phyloP scores from a whole-genome alignment of 257 asterid species.

The Prunella vulgaris region DNA sequence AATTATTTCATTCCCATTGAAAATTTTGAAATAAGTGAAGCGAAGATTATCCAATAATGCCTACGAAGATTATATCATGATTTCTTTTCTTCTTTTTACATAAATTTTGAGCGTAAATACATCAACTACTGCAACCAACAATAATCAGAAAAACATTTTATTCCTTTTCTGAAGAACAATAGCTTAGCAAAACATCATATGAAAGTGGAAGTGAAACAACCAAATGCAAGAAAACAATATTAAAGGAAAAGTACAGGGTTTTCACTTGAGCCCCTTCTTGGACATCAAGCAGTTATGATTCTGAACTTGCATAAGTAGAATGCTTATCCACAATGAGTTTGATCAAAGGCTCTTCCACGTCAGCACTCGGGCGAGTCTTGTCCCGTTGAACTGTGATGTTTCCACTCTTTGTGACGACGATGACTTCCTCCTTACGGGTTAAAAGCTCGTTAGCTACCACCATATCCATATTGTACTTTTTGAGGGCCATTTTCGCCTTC shows the following conservation, averaged over 20 bases:
- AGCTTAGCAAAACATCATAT: not conserved
- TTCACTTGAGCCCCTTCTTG: not conserved
- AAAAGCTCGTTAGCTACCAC: conserved; percentile 94
- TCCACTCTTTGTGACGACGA: conserved; percentile 54
- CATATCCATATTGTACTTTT: conserved; percentile 72
- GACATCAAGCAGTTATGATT: conserved; percentile 11
- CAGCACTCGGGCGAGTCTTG: conserved; percentile 42
- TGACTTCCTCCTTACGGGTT: conserved; percentile 87
- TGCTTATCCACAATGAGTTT: conserved; percentile 60
- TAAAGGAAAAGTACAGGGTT: not conserved
- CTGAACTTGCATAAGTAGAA: conserved; percentile 41
- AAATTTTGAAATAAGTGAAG: no score
- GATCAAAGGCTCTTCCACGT: conserved; percentile 72
- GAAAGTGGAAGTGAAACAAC: not conserved
- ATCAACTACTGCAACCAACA: not conserved
- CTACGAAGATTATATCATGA: no score
- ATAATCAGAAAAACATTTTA: not conserved
- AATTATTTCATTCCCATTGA: no score
- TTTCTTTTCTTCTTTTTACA: not conserved
- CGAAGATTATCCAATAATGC: no score
- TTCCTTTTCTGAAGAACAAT: not conserved
- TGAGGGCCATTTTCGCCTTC: conserved; percentile 76
- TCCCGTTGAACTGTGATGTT: conserved; percentile 53
- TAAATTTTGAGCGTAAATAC: not conserved
- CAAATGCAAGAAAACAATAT: not conserved